phyloP scores from a whole-genome alignment of 2,329 filamentous ascomycete genomes.

The Sporothrix phasma region DNA sequence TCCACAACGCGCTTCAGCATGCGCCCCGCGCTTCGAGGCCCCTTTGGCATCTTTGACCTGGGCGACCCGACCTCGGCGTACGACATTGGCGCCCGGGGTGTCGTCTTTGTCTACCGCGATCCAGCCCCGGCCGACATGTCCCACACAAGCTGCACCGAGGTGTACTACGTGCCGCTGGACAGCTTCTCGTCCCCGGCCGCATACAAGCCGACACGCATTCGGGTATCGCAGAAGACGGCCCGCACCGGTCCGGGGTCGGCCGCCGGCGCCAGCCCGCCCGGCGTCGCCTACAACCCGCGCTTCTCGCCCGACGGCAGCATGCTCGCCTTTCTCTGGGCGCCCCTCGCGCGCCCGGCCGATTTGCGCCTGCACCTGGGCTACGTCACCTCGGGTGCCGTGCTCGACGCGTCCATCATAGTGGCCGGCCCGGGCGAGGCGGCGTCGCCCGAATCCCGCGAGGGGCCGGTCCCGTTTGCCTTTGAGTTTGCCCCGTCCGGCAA shows the following conservation, averaged over 20 bases:
- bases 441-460: neutral
- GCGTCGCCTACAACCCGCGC: slow-evolving; percentile 22
- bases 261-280: neutral
- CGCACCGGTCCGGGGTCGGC: neutral
- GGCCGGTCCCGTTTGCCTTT: slow-evolving; percentile 24
- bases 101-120: slow-evolving; percentile 27
- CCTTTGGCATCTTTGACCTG: slow-evolving; percentile 23
- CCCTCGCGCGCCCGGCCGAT: slow-evolving; percentile 21
- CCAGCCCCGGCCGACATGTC: slow-evolving; percentile 16
- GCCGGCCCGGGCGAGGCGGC: slow-evolving; percentile 1
- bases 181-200: slow-evolving; percentile 23
- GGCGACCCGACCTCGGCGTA: slow-evolving; percentile 22
- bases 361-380: slow-evolving; percentile 26
- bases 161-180: slow-evolving; percentile 28
- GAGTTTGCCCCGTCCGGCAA: slow-evolving; percentile 28
- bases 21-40: slow-evolving; percentile 25
- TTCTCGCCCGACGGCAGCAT: slow-evolving; percentile 30
- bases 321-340: slow-evolving; percentile 28
- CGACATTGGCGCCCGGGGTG: slow-evolving; percentile 28
- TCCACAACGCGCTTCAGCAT: slow-evolving; percentile 27
- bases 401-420: slow-evolving; percentile 25
- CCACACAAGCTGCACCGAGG: slow-evolving; percentile 17
- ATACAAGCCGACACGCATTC: slow-evolving; percentile 18
- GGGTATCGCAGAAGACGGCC: neutral
- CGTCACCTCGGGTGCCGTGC: slow-evolving; percentile 22